These are phyloP conservation scores for Fusarium virguliforme DNA, from an alignment of 2,329 filamentous ascomycete species.

Conservation along the genomic window DNA sequence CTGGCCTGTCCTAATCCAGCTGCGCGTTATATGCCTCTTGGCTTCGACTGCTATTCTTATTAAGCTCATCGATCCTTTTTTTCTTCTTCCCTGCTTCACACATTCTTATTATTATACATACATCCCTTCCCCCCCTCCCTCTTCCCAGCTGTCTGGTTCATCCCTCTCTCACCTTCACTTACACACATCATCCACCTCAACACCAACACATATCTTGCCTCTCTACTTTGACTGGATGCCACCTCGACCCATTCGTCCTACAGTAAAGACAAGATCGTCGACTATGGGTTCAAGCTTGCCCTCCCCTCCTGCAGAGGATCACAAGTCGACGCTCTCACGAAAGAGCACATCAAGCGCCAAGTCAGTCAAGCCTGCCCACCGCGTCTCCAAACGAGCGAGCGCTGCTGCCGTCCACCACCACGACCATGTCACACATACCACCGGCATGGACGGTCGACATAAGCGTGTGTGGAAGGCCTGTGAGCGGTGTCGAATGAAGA, in stretches of 20 bases:
- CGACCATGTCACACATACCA: constrained; percentile 55
- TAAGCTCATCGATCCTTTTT: constrained; percentile 46
- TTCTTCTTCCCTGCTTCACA: constrained; percentile 25
- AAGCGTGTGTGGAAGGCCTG: constrained; percentile 79
- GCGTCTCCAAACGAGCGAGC: constrained; percentile 67
- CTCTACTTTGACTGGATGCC: constrained; percentile 30
- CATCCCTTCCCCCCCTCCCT: constrained; percentile 21
- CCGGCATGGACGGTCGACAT: constrained; percentile 69
- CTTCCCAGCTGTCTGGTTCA: constrained; percentile 42
- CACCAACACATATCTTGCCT: constrained; percentile 3
- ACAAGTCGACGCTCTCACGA: constrained; percentile 57
- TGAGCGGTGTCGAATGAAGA: constrained; percentile 78
- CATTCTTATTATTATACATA: constrained; percentile 42
- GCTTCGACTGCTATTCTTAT: constrained; percentile 48
- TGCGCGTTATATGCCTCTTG: constrained; percentile 40
- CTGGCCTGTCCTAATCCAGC: constrained; percentile 32
- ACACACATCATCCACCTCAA: constrained; percentile 29
- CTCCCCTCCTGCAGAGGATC: constrained; percentile 68
- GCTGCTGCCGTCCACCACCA: constrained; percentile 58
- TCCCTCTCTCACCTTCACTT: constrained; percentile 35
- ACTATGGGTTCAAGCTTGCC: constrained; percentile 68
- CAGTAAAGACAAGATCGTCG: constrained; percentile 25
- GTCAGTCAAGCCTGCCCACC: constrained; percentile 66
- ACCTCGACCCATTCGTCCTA: constrained; percentile 27
- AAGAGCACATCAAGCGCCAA: constrained; percentile 63